phyloP scores from a whole-genome alignment of 495 filamentous ascomycete species.

The Lepraria neglecta region DNA sequence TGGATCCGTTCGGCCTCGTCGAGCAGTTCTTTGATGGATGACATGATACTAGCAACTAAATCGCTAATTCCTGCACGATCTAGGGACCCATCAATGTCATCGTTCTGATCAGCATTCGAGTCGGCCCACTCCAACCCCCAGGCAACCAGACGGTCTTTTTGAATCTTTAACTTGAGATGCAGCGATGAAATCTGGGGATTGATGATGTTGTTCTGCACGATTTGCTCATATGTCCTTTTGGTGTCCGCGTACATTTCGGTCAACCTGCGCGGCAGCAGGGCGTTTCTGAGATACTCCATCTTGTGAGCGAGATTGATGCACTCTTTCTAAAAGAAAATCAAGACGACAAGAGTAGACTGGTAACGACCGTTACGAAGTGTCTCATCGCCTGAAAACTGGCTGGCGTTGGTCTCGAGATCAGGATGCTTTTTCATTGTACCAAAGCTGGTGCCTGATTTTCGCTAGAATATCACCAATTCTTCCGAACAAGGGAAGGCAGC shows the following conservation, averaged over 20 bases:
- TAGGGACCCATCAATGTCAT: slow-evolving; percentile 78
- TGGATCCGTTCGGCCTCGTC: slow-evolving; percentile 80
- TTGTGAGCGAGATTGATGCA: not conserved
- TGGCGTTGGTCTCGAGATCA: slow-evolving; percentile 10
- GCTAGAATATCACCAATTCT: not conserved
- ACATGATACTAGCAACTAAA: slow-evolving; percentile 82
- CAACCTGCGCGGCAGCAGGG: slow-evolving; percentile 60
- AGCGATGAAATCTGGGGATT: slow-evolving; percentile 50
- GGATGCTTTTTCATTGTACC: slow-evolving; percentile 14
- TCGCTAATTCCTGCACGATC: slow-evolving; percentile 79
- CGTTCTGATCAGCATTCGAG: slow-evolving; percentile 55
- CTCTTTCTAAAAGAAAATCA: not conserved
- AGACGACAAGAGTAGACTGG: too few species aligned
- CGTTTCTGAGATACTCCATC: slow-evolving; percentile 45
- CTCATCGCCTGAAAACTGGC: not conserved
- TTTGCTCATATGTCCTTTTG: slow-evolving; percentile 75
- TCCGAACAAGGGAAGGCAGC: slow-evolving; percentile 20
- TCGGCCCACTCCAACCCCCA: slow-evolving; percentile 94
- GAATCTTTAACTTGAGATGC: slow-evolving; percentile 52
- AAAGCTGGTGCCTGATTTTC: slow-evolving; percentile 25
- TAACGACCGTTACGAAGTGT: not conserved
- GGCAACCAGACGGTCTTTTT: slow-evolving; percentile 61
- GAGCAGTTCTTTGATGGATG: slow-evolving; percentile 78
- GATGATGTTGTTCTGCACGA: slow-evolving; percentile 52
- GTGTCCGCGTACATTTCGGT: slow-evolving; percentile 90